These are phyloP conservation scores for barrel medic (Medicago truncatula) DNA, from an alignment of 306 rosid species.

Conservation along the genomic window DNA sequence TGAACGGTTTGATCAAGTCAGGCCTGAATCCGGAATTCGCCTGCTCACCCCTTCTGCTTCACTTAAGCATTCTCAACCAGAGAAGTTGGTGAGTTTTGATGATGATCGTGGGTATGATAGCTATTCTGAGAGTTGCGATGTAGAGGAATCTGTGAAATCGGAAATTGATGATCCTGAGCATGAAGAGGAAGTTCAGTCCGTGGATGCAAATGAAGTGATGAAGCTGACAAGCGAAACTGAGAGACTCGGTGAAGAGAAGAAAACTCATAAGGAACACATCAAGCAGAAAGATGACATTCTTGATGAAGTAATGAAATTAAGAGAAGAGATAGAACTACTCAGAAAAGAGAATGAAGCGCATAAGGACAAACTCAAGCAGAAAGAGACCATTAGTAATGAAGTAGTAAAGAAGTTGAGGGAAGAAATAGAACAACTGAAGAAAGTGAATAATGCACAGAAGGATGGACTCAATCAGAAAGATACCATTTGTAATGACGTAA, in stretches of 20 bases:
- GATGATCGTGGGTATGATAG: constrained; percentile 54
- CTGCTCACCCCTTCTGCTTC: constrained; percentile 58
- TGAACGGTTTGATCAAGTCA: constrained; percentile 74
- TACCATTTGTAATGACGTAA: background rate
- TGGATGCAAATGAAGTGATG: constrained; percentile 39
- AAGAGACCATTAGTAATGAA: too few species aligned
- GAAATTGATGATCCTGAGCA: constrained; percentile 87
- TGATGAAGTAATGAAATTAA: too few species aligned
- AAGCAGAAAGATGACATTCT: background rate
- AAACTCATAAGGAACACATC: constrained; percentile 38
- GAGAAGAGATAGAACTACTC: too few species aligned
- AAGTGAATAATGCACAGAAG: background rate
- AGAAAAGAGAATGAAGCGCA: too few species aligned
- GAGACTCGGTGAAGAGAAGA: constrained; percentile 59
- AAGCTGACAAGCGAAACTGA: constrained; percentile 54
- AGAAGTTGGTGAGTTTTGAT: constrained; percentile 46
- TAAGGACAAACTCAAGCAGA: too few species aligned
- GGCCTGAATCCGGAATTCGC: constrained; percentile 60
- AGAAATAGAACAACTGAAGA: background rate
- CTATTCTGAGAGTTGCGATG: constrained; percentile 58
- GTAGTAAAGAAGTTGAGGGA: background rate
- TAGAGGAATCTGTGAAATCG: constrained; percentile 68
- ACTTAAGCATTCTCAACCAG: constrained; percentile 47
- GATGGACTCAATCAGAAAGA: background rate
- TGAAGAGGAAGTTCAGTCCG: constrained; percentile 47